Percentiles rank a stretch among this genome's conserved stretches.
phyloP scores from a whole-genome alignment of 2,329 filamentous ascomycete genomes.

The Penicillium sp. region DNA sequence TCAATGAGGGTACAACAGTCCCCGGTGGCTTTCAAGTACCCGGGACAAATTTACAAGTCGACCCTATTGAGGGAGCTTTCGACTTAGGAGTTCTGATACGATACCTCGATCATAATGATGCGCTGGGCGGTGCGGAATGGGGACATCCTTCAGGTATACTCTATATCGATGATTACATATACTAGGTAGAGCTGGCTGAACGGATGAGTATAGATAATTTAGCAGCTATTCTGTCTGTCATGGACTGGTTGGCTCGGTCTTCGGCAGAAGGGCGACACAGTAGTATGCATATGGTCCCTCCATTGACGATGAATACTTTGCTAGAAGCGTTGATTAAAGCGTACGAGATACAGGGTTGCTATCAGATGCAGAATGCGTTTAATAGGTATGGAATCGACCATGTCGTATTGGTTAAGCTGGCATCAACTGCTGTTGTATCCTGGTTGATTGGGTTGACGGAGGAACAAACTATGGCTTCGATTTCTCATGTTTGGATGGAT shows the following conservation, averaged over 20 bases:
- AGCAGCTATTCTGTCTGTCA: slow-evolving; percentile 40
- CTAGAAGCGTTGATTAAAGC: slow-evolving; percentile 44
- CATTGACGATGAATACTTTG: slow-evolving; percentile 38
- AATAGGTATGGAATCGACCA: slow-evolving; percentile 49
- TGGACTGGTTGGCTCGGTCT: slow-evolving; percentile 37
- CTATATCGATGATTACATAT: neutral
- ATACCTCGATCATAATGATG: slow-evolving; percentile 51
- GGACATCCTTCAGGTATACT: slow-evolving; percentile 46
- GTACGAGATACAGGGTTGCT: slow-evolving; percentile 49
- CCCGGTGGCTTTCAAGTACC: slow-evolving; percentile 43
- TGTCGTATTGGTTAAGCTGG: slow-evolving; percentile 48
- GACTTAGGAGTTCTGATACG: slow-evolving; percentile 44
- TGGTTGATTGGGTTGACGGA: slow-evolving; percentile 43
- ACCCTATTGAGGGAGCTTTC: slow-evolving; percentile 46
- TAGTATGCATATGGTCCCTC: slow-evolving; percentile 17
- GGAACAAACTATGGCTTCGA: slow-evolving; percentile 37
- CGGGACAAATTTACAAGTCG: slow-evolving; percentile 42
- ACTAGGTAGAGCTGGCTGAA: too few relatives aligned
- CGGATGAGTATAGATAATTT: slow-evolving; percentile 41
- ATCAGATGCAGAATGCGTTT: slow-evolving; percentile 43
- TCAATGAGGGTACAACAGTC: slow-evolving; percentile 19
- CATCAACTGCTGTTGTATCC: slow-evolving; percentile 43
- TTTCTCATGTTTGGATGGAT: slow-evolving; percentile 49
- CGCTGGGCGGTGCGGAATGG: slow-evolving; percentile 47
- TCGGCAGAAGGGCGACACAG: slow-evolving; percentile 3